These are phyloP conservation scores for Tolypocladium album DNA, from an alignment of 2,329 filamentous ascomycete species.

Conservation along the genomic window DNA sequence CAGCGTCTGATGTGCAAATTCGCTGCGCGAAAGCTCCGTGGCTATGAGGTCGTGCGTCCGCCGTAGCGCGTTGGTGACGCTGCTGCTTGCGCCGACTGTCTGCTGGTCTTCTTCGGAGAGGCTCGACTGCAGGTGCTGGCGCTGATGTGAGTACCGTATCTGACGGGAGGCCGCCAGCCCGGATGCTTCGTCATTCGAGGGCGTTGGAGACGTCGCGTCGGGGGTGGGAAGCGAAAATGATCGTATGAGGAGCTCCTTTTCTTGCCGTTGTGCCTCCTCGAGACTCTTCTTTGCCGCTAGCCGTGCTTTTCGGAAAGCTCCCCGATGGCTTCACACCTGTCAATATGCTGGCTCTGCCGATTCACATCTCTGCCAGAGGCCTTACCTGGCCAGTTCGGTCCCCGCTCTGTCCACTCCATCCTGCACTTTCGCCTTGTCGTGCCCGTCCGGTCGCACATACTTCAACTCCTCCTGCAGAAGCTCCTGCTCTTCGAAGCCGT, in stretches of 20 bases:
- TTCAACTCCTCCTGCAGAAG: conserved; percentile 67
- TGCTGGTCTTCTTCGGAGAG: conserved; percentile 59
- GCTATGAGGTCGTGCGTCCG: conserved; percentile 82
- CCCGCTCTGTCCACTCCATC: conserved; percentile 56
- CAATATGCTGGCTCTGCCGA: neutral
- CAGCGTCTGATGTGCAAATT: conserved; percentile 83
- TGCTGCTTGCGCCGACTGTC: conserved; percentile 62
- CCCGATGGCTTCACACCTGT: conserved; percentile 33
- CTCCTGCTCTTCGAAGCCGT: conserved; percentile 76
- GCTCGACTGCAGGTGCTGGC: conserved; percentile 22
- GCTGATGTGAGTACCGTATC: conserved; percentile 16
- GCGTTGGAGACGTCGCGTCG: conserved; percentile 18
- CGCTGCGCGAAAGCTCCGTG: conserved; percentile 71
- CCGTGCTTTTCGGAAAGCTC: conserved; percentile 72
- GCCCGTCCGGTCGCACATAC: conserved; percentile 46
- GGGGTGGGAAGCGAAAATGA: conserved; percentile 40
- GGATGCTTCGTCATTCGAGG: conserved; percentile 11
- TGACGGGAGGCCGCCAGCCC: conserved; percentile 9
- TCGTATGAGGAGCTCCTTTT: conserved; percentile 66
- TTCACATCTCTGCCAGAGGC: neutral
- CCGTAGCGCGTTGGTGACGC: conserved; percentile 75
- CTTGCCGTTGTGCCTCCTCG: conserved; percentile 60
- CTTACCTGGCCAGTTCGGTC: conserved; percentile 61
- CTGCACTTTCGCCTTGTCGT: conserved; percentile 54
- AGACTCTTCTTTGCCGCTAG: conserved; percentile 67